Conservation (phyloP, 441 rosid species). For the Brassica hybrid region DNA sequence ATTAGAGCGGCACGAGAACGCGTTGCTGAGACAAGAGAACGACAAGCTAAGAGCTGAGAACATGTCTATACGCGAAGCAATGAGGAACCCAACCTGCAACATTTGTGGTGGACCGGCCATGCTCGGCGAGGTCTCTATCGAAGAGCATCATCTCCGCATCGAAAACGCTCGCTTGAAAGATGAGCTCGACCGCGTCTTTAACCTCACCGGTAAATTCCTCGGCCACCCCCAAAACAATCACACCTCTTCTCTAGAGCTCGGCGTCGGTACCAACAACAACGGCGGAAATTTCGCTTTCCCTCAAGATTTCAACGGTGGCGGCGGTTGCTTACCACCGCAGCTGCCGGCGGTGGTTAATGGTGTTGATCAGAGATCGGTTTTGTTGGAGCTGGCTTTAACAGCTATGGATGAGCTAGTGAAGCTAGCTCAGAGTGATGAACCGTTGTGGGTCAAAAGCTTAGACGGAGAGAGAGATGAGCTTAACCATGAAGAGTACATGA, state of each 20-base stretch:
- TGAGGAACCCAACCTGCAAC: constrained; percentile 42
- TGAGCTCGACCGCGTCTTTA: constrained; percentile 44
- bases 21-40: constrained; percentile 45
- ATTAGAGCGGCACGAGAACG: constrained; percentile 46
- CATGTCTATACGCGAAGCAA: constrained; percentile 45
- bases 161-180: constrained; percentile 46
- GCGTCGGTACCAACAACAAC: constrained; percentile 51
- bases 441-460: constrained; percentile 75
- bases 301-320: constrained; percentile 42
- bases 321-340: constrained; percentile 40
- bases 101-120: constrained; percentile 45
- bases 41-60: constrained; percentile 46
- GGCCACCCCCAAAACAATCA: constrained; percentile 35
- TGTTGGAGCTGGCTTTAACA: constrained; percentile 74
- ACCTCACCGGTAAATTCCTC: constrained; percentile 46
- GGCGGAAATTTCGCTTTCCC: constrained; percentile 51
- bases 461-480: constrained; percentile 78
- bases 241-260: constrained; percentile 72
- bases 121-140: constrained; percentile 42
- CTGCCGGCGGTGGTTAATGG: constrained; percentile 26
- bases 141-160: constrained; percentile 47
- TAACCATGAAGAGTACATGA: constrained; percentile 76
- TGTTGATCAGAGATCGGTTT: constrained; percentile 62
- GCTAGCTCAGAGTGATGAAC: constrained; percentile 72
- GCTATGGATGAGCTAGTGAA: constrained; percentile 92